Evolutionary conservation across 257 asterid species (phyloP), one percentile per base, ranked within the genome.

Genomic region (Lycium ferocissimum): DNA sequence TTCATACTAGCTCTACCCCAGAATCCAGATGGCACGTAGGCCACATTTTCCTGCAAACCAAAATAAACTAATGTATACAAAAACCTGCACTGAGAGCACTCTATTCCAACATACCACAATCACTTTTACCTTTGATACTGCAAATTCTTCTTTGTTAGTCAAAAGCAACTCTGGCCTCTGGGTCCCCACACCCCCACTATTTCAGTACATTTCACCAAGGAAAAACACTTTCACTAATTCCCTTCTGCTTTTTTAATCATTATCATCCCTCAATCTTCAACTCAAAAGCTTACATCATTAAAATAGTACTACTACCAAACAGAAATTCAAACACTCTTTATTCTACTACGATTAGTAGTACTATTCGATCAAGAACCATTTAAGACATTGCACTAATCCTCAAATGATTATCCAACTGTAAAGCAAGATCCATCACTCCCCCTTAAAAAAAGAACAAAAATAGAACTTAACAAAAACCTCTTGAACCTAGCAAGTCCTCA

Each of bases 211-310:
- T 79, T 79, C 11, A 79, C 67, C 1, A 33, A 61, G 5, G 22
- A 79, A 56, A 79, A 51, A 26, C 49, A 79, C 83, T 20, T 83
- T 83, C 69, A 33, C 87, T 85, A 86, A 82, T 87, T 84, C 90
- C 87, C 89, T 91, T 89, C 82, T 59, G 81, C 59, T 73, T 83
- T 80, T 87, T 86, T 87, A 86, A 97, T 89, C 89, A 82, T 86
- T 82, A n/a, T 65, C 80, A 82, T 83, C 87, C 69, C 79, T 82
- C 83, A 80, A 58, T 82, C 89, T 90, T 91, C 92, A 84, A 91
- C 91, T 90, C 93, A 22, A 76, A 51, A 26, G 33, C 43, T 53
- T 14, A 26, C 84, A 40, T 66, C 84, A 81, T 51, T 62, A 81
- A 22, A 61, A 40, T 6, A 38, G 71, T 38, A 58, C 72, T 18